phyloP scores from a whole-genome alignment of 2,329 filamentous ascomycete species.

The Calonectria montana region DNA sequence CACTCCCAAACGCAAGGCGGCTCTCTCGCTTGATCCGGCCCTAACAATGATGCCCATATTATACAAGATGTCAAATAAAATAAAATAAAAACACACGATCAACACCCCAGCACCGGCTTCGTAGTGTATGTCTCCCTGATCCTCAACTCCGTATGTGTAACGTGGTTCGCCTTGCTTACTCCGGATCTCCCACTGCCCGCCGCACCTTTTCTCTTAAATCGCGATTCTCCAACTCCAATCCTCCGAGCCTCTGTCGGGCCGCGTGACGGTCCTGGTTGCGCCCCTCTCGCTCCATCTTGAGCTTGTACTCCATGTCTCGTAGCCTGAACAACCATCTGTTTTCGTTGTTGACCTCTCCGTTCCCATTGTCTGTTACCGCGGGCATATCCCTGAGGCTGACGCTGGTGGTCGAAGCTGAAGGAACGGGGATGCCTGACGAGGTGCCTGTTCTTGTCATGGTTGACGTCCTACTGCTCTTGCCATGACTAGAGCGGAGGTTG shows the following conservation, averaged over 20 bases:
- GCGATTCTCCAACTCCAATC: slow-evolving; percentile 79
- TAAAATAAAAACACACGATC: neutral
- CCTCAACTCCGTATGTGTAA: slow-evolving; percentile 25
- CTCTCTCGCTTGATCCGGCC: slow-evolving; percentile 19
- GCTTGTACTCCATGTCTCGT: slow-evolving; percentile 85
- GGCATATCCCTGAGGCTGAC: slow-evolving; percentile 45
- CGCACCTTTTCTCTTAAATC: slow-evolving; percentile 74
- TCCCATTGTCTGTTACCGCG: slow-evolving; percentile 36
- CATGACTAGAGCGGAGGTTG: slow-evolving; percentile 44
- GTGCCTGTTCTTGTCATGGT: slow-evolving; percentile 48
- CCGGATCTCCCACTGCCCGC: slow-evolving; percentile 41
- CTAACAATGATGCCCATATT: slow-evolving; percentile 35
- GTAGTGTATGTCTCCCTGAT: slow-evolving; percentile 20
- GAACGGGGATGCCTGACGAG: slow-evolving; percentile 41
- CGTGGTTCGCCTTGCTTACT: slow-evolving; percentile 31
- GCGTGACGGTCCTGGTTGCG: slow-evolving; percentile 86
- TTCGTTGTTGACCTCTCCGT: slow-evolving; percentile 57
- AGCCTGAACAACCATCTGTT: slow-evolving; percentile 88
- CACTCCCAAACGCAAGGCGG: slow-evolving; percentile 27
- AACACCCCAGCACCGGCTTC: slow-evolving; percentile 41
- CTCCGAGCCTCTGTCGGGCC: slow-evolving; percentile 82
- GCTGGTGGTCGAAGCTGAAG: slow-evolving; percentile 37
- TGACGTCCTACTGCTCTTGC: slow-evolving; percentile 43
- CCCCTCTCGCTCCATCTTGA: slow-evolving; percentile 91
- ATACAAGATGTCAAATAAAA: slow-evolving; percentile 34